Conservation (phyloP, 305 asterid species). For the Withania somnifera region DNA sequence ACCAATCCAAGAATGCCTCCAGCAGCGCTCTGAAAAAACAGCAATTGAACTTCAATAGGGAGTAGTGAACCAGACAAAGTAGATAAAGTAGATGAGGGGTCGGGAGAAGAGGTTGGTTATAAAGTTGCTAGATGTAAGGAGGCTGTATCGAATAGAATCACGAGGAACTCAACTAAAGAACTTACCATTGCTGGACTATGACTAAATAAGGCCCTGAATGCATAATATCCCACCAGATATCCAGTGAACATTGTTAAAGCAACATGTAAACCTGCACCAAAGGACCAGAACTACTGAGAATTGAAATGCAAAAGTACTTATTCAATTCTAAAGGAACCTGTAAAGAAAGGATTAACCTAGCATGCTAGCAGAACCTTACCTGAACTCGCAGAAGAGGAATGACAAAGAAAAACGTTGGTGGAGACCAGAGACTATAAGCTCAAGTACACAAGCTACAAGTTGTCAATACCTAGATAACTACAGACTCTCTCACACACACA, state of each 20-base stretch:
- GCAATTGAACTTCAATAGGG: not conserved
- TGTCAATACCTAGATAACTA: not conserved
- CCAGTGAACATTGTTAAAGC: slow-evolving; percentile 79
- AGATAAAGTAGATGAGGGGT: not conserved
- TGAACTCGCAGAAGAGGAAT: not conserved
- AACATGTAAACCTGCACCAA: slow-evolving; percentile 69
- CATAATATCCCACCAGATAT: slow-evolving; percentile 72
- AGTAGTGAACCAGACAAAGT: not conserved
- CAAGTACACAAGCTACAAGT: not conserved
- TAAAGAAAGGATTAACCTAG: not conserved
- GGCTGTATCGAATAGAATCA: not conserved
- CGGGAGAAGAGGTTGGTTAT: not conserved
- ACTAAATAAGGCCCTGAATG: slow-evolving; percentile 85
- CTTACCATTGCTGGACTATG: slow-evolving; percentile 70
- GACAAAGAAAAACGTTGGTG: not conserved
- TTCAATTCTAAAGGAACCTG: not conserved
- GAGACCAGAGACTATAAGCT: not conserved
- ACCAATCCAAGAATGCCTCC: slow-evolving; percentile 97
- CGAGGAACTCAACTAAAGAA: not conserved
- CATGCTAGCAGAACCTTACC: not conserved
- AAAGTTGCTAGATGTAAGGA: not conserved
- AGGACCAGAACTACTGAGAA: not conserved
- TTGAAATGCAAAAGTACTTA: not conserved
- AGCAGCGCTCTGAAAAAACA: slow-evolving; percentile 61
- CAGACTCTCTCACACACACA: not conserved